Evolutionary conservation across 2,329 filamentous ascomycete species (phyloP).

Genomic region (Mycosphaerelloides madeirae): DNA sequence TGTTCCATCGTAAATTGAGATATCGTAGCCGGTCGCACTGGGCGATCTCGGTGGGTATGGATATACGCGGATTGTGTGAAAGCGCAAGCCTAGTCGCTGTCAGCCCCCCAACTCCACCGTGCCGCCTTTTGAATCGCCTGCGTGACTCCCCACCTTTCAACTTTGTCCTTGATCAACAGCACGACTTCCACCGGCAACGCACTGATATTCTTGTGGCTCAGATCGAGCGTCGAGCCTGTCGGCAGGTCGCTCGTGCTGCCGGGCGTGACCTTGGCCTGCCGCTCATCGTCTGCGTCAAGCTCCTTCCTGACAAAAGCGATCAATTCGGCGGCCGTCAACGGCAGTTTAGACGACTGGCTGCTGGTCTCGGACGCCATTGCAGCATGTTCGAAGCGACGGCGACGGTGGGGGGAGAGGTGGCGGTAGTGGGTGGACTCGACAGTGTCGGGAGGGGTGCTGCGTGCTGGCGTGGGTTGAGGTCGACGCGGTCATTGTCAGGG

Average conservation of each 20-base stretch:
- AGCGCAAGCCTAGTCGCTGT: conserved; percentile 59
- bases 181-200: conserved; percentile 69
- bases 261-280: conserved; percentile 26
- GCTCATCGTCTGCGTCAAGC: conserved; percentile 31
- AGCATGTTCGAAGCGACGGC: conserved; percentile 18
- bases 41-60: conserved; percentile 65
- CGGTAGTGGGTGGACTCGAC: no score
- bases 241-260: conserved; percentile 26
- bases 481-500: not conserved
- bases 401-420: no score
- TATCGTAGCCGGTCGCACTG: conserved; percentile 76
- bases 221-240: conserved; percentile 70
- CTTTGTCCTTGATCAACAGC: conserved; percentile 67
- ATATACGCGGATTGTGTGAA: conserved; percentile 70
- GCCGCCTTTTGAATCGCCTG: conserved; percentile 5
- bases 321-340: conserved; percentile 27
- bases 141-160: conserved; percentile 55
- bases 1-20: conserved; percentile 73
- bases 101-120: conserved; percentile 13
- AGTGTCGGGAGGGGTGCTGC: not conserved
- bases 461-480: conserved; percentile 8
- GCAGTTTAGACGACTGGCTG: conserved; percentile 16
- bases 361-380: conserved; percentile 27
- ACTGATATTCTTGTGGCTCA: conserved; percentile 70
- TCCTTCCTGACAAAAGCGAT: conserved; percentile 30